Evolutionary conservation across 441 rosid genomes (phyloP).

Genomic region (Populus trichocarpa): DNA sequence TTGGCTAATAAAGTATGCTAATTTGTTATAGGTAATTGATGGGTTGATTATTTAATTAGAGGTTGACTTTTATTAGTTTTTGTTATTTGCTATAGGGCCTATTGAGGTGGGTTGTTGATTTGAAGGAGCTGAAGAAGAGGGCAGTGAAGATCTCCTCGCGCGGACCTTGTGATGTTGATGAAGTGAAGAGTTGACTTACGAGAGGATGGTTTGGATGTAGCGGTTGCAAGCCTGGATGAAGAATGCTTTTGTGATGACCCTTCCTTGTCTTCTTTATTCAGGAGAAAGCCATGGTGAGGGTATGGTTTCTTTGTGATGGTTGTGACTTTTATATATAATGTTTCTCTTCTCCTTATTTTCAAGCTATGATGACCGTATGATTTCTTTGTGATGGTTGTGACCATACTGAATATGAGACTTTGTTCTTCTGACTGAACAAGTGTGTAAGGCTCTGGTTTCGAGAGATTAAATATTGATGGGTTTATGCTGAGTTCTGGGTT

Average conservation of each 20-base stretch:
- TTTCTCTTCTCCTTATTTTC: not conserved
- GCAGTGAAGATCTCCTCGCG: slow-evolving; percentile 31
- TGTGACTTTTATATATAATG: not conserved
- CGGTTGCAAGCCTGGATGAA: slow-evolving; percentile 44
- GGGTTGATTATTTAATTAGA: not conserved
- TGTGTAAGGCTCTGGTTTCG: not conserved
- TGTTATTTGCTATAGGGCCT: too few relatives aligned
- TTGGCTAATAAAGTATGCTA: not conserved
- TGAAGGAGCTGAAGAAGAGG: slow-evolving; percentile 39
- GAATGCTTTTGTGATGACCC: slow-evolving; percentile 32
- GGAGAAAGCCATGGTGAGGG: not conserved
- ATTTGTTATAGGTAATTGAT: not conserved
- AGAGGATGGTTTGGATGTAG: slow-evolving; percentile 25
- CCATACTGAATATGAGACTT: not conserved
- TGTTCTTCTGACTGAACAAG: not conserved
- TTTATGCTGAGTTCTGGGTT: not conserved
- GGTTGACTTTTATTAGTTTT: not conserved
- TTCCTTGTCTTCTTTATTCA: slow-evolving; percentile 27
- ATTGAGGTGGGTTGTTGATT: not conserved
- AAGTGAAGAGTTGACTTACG: slow-evolving; percentile 35
- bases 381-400: too few relatives aligned
- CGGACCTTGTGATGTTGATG: slow-evolving; percentile 46
- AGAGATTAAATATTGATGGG: not conserved
- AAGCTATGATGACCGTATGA: not conserved
- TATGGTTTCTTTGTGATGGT: too few relatives aligned